Conservation (phyloP, 2,329 filamentous ascomycete genomes). For the Xylaria sp. region DNA sequence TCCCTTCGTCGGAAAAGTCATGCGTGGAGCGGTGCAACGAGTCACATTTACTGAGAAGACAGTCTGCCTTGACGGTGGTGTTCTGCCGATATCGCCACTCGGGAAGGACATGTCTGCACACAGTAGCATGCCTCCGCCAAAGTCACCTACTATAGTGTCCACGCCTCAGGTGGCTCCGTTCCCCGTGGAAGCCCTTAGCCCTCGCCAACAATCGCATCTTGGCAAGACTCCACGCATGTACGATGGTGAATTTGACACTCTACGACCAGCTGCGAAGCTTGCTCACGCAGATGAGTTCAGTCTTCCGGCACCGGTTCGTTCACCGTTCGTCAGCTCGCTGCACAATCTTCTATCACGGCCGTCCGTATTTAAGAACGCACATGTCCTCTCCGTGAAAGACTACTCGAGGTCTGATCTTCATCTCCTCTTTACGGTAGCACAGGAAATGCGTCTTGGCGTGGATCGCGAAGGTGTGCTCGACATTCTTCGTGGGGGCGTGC, state of each 20-base stretch:
- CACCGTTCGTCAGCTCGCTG: slow-evolving; percentile 69
- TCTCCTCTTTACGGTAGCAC: slow-evolving; percentile 92
- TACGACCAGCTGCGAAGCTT: slow-evolving; percentile 43
- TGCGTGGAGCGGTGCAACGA: slow-evolving; percentile 77
- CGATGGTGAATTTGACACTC: slow-evolving; percentile 50
- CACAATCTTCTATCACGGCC: slow-evolving; percentile 76
- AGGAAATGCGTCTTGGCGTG: slow-evolving; percentile 96
- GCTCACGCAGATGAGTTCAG: slow-evolving; percentile 58
- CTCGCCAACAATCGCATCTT: slow-evolving; percentile 51
- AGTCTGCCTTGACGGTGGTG: slow-evolving; percentile 77
- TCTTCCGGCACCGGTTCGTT: slow-evolving; percentile 60
- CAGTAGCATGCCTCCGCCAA: slow-evolving; percentile 58
- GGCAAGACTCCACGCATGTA: slow-evolving; percentile 49
- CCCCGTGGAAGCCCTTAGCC: slow-evolving; percentile 52
- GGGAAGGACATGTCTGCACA: slow-evolving; percentile 83
- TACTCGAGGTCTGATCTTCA: slow-evolving; percentile 90
- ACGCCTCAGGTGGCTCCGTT: slow-evolving; percentile 54
- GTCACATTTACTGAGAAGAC: slow-evolving; percentile 81
- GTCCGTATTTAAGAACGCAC: slow-evolving; percentile 88
- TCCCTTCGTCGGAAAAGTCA: slow-evolving; percentile 74
- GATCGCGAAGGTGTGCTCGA: slow-evolving; percentile 91
- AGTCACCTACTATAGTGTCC: slow-evolving; percentile 69
- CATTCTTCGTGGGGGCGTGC: slow-evolving; percentile 83
- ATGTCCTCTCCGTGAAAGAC: slow-evolving; percentile 91
- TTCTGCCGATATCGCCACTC: slow-evolving; percentile 65